Percentiles rank a stretch among this genome's conserved stretches.
phyloP scores from a whole-genome alignment of 176 grass and related monocot genomes.

The Miscanthus lutarioriparius region DNA sequence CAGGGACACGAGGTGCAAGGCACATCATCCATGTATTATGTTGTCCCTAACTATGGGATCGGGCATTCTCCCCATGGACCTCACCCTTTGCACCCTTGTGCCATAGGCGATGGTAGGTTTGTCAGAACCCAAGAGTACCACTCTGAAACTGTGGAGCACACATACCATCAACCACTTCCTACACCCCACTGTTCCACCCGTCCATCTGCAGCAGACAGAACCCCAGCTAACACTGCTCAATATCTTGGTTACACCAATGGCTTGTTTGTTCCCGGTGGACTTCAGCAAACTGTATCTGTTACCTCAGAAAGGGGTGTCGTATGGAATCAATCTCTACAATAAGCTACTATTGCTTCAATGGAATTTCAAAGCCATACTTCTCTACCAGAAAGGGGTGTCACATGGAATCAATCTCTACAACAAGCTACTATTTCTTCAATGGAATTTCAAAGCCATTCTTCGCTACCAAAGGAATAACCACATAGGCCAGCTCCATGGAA shows the following conservation, averaged over 20 bases:
- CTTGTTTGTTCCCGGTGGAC: conserved; percentile 11
- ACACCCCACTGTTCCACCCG: conserved; percentile 32
- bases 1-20: conserved; percentile 55
- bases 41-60: conserved; percentile 50
- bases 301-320: conserved; percentile 27
- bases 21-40: conserved; percentile 57
- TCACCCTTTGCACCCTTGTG: conserved; percentile 38
- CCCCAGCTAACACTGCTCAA: conserved; percentile 17
- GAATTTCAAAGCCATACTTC: conserved; percentile 42
- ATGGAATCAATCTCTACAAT: conserved; percentile 30
- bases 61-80: conserved; percentile 43
- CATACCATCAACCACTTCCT: conserved; percentile 44
- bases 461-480: conserved; percentile 31
- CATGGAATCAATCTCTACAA: conserved; percentile 28
- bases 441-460: conserved; percentile 40
- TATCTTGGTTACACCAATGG: conserved; percentile 17
- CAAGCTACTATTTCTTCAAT: conserved; percentile 25
- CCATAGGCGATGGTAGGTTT: conserved; percentile 39
- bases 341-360: conserved; percentile 26
- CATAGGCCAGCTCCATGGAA: conserved; percentile 43
- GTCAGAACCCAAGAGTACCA: conserved; percentile 30
- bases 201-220: conserved; percentile 41
- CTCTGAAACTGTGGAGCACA: conserved; percentile 30
- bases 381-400: conserved; percentile 8
- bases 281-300: conserved; percentile 7